Percentiles rank a stretch among this genome's conserved stretches.
These are phyloP conservation scores for Turnera subulata DNA, from an alignment of 345 rosid genomes.

Conservation along the genomic window DNA sequence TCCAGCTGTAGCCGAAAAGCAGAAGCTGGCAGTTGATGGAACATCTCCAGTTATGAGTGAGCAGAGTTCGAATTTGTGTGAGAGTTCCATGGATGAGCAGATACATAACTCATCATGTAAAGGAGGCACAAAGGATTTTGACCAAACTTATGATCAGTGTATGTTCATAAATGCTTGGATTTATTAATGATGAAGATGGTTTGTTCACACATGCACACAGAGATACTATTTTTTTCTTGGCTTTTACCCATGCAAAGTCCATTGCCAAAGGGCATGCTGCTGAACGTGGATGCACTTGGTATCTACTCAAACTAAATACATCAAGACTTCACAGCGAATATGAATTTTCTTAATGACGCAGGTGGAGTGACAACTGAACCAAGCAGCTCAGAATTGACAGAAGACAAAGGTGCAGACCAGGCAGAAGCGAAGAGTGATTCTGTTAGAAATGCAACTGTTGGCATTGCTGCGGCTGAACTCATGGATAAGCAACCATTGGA, in stretches of 20 bases:
- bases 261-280: neutral
- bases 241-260: neutral
- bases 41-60: conserved; percentile 8
- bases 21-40: conserved; percentile 19
- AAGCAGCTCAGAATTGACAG: conserved; percentile 29
- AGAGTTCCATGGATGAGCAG: conserved; percentile 22
- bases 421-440: conserved; percentile 30
- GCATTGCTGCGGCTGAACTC: conserved; percentile 21
- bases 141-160: conserved; percentile 14
- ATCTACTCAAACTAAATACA: neutral
- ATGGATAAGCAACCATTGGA: conserved; percentile 21
- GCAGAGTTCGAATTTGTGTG: conserved; percentile 22
- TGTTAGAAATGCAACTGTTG: conserved; percentile 9
- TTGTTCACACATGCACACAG: neutral
- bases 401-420: conserved; percentile 23
- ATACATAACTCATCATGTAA: conserved; percentile 13
- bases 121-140: conserved; percentile 13
- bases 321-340: neutral
- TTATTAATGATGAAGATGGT: neutral
- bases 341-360: conserved; percentile 20
- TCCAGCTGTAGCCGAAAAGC: conserved; percentile 29
- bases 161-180: conserved; percentile 17
- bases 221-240: neutral
- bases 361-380: conserved; percentile 26
- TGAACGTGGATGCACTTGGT: neutral